Conservation (phyloP, 2,329 filamentous ascomycete species). For the Beauveria pseudobassiana region DNA sequence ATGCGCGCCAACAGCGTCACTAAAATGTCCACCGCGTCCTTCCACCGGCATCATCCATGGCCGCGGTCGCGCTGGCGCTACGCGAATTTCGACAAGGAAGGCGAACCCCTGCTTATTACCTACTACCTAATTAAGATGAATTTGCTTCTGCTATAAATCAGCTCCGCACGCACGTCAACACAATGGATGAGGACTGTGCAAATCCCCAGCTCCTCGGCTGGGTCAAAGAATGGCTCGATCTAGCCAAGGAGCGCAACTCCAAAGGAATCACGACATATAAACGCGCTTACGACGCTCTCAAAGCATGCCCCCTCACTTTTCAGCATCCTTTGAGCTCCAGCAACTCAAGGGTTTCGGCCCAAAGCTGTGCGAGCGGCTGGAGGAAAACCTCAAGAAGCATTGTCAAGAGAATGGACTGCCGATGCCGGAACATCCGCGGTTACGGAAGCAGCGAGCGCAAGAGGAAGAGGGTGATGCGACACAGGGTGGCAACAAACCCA, state of each 20-base stretch:
- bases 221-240: constrained; percentile 71
- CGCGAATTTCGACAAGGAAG: neutral
- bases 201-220: constrained; percentile 67
- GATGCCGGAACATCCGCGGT: constrained; percentile 53
- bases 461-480: constrained; percentile 27
- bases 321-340: constrained; percentile 63
- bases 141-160: too few species aligned
- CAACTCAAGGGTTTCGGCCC: constrained; percentile 68
- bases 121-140: neutral
- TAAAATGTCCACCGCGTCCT: neutral
- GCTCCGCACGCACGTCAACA: neutral
- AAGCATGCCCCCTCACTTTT: constrained; percentile 63
- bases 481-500: constrained; percentile 21
- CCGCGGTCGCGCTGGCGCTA: neutral
- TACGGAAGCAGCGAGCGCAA: constrained; percentile 29
- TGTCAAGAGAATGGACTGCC: constrained; percentile 60
- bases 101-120: neutral
- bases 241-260: constrained; percentile 59
- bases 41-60: neutral
- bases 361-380: constrained; percentile 62
- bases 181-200: constrained; percentile 24
- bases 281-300: constrained; percentile 69
- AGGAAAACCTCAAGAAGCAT: constrained; percentile 50
- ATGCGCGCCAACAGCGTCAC: neutral
- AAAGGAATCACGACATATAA: constrained; percentile 67